Conservation (phyloP, 305 asterid genomes). For the Fraxinus velutina region DNA sequence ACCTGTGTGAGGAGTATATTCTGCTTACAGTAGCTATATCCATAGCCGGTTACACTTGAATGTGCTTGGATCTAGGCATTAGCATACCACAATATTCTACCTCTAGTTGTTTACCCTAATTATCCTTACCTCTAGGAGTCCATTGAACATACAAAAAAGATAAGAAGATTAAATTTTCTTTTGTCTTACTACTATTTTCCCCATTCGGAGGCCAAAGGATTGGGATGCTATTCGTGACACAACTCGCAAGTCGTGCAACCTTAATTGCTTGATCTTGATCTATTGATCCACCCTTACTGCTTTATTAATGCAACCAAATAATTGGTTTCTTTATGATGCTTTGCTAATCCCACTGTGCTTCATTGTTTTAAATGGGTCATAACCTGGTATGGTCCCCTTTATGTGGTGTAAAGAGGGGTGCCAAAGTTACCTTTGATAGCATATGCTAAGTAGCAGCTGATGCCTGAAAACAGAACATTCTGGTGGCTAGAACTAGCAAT, state of each 20-base stretch:
- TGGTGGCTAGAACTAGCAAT: not conserved
- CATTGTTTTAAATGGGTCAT: not conserved
- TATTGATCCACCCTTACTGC: not conserved
- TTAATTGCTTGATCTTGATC: not conserved
- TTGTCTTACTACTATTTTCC: not conserved
- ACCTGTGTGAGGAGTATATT: not conserved
- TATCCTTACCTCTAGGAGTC: not conserved
- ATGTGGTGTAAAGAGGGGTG: not conserved
- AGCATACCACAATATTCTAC: not conserved
- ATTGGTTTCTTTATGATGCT: not conserved
- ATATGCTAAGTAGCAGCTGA: not conserved
- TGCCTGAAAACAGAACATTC: not conserved
- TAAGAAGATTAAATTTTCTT: not conserved
- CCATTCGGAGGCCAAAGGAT: not conserved
- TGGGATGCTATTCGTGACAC: not conserved
- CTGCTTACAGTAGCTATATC: not conserved
- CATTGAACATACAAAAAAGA: not conserved
- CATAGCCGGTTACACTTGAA: not conserved
- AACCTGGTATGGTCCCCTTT: not conserved
- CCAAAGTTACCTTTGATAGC: not conserved
- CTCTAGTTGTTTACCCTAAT: not conserved
- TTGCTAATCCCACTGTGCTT: not conserved
- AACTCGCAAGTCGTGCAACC: not conserved
- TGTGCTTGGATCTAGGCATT: not conserved
- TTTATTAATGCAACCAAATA: not conserved